Evolutionary conservation across 2,329 filamentous ascomycete species (phyloP).

Genomic region (Aspergillus phoenicis): DNA sequence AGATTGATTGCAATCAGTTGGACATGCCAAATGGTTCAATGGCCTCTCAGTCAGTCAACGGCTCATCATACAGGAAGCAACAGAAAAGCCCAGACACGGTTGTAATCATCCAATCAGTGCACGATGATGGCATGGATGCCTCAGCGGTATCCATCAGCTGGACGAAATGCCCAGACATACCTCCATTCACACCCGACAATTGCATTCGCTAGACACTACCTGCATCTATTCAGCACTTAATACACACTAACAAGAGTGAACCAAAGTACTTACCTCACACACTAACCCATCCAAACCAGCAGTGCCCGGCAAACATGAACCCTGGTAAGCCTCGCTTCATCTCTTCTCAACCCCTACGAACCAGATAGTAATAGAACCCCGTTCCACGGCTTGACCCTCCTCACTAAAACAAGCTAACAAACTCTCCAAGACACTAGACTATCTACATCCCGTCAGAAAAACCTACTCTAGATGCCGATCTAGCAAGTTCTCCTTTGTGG

Average conservation of each 20-base stretch:
- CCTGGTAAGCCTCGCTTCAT: no score
- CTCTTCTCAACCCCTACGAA: no score
- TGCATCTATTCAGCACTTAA: neutral
- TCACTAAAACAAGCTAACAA: neutral
- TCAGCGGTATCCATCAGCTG: neutral
- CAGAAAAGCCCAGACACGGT: neutral
- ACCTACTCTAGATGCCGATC: neutral
- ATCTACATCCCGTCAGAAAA: neutral
- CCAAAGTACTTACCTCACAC: no score
- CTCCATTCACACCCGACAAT: neutral
- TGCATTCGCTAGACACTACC: neutral
- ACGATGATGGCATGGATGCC: neutral
- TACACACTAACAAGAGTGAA: neutral
- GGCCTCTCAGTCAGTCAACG: neutral
- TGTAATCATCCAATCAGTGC: neutral
- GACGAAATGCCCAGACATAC: neutral
- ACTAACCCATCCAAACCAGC: no score
- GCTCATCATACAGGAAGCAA: neutral
- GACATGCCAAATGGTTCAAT: neutral
- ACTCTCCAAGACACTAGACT: neutral
- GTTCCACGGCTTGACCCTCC: no score
- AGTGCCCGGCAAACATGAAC: no score
- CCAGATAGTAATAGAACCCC: no score
- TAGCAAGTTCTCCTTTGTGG: neutral
- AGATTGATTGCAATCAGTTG: no score